These are phyloP conservation scores for Colletotrichum nymphaeae DNA, from an alignment of 2,329 filamentous ascomycete genomes.

Conservation along the genomic window DNA sequence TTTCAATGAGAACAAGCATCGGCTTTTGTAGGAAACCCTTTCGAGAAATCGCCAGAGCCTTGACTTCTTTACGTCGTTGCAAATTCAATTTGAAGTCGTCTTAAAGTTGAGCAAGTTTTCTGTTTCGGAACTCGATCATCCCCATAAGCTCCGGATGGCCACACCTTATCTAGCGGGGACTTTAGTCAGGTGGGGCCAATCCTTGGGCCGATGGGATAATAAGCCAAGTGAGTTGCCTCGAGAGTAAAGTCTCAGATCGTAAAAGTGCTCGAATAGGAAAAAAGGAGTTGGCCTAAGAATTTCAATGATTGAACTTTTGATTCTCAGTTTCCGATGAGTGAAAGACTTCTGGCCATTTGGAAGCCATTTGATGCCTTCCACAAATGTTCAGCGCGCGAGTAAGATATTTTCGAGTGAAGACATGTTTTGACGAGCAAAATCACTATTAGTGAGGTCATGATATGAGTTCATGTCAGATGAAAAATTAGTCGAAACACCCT, in stretches of 20 bases:
- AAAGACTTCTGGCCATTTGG: too few relatives aligned
- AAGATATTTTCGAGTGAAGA: too few relatives aligned
- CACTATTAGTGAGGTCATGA: too few relatives aligned
- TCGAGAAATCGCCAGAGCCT: neutral
- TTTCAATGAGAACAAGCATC: neutral
- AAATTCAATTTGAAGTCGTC: neutral
- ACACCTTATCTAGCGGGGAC: neutral
- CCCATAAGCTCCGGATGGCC: neutral
- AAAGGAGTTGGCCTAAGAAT: too few relatives aligned
- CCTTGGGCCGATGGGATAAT: neutral
- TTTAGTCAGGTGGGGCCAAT: neutral
- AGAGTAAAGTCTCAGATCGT: neutral
- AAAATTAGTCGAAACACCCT: too few relatives aligned
- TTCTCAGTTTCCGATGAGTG: too few relatives aligned
- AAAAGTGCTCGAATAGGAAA: too few relatives aligned
- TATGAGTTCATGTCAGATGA: too few relatives aligned
- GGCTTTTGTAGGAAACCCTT: neutral
- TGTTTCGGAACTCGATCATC: neutral
- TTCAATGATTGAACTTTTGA: too few relatives aligned
- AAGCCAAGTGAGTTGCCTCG: neutral
- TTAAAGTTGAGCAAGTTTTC: conserved; percentile 10
- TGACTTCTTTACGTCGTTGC: neutral
- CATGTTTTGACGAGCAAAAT: too few relatives aligned
- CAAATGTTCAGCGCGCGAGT: too few relatives aligned
- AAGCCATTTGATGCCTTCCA: too few relatives aligned